Evolutionary conservation across 495 filamentous ascomycete genomes (phyloP).

Genomic region (Diplogelasinospora grovesii): DNA sequence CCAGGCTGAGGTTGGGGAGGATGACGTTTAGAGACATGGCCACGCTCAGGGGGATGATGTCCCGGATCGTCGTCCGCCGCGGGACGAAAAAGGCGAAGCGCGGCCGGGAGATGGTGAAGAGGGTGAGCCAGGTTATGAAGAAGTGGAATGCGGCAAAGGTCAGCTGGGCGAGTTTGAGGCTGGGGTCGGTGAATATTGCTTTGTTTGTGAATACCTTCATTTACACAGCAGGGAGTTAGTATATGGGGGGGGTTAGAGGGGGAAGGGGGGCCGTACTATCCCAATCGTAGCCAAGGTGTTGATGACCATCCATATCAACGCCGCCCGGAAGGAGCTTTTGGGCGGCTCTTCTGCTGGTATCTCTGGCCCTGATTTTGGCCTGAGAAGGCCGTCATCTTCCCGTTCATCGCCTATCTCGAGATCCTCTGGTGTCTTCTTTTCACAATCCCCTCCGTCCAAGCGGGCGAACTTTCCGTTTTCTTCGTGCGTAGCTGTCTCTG

Average conservation of each 20-base stretch:
- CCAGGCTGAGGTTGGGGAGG: conserved; percentile 66
- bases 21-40: conserved; percentile 69
- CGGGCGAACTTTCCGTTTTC: conserved; percentile 16
- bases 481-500: conserved; percentile 18
- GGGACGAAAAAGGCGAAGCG: conserved; percentile 54
- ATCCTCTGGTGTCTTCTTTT: conserved; percentile 22
- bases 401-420: conserved; percentile 18
- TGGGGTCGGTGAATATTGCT: conserved; percentile 61
- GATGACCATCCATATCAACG: conserved; percentile 48
- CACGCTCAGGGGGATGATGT: conserved; percentile 57
- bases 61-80: conserved; percentile 44
- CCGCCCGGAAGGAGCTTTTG: conserved; percentile 22
- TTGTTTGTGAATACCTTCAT: conserved; percentile 73
- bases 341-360: conserved; percentile 3
- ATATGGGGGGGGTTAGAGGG: conserved; percentile 1
- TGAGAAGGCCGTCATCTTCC: conserved; percentile 33
- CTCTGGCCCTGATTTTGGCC: conserved; percentile 11
- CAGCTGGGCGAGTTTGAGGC: conserved; percentile 58
- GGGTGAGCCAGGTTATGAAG: conserved; percentile 58
- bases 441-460: conserved; percentile 17
- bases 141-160: conserved; percentile 71
- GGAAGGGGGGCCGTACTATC: conserved; percentile 39
- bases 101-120: conserved; percentile 60
- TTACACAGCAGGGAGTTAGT: not conserved
- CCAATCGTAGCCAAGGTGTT: conserved; percentile 57